Evolutionary conservation across 768 basidiomycete species (phyloP).

Genomic region (Mycena polygramma): DNA sequence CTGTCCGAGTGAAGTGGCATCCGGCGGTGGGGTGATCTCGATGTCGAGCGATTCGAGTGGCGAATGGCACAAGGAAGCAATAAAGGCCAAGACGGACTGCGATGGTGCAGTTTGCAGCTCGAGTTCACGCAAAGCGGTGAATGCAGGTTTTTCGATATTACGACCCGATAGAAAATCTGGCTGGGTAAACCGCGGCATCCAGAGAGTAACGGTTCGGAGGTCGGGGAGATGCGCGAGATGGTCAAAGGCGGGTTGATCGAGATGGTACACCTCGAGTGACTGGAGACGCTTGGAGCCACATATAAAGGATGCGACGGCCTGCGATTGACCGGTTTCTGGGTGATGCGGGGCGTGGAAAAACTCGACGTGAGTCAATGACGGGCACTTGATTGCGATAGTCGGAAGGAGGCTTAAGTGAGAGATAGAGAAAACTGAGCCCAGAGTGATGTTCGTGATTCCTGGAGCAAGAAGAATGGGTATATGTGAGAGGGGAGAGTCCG

Average conservation of each 20-base stretch:
- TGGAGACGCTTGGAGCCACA: too few relatives aligned
- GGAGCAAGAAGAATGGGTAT: neutral
- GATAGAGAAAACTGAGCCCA: neutral
- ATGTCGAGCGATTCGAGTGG: too few relatives aligned
- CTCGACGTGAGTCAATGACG: neutral
- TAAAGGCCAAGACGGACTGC: neutral
- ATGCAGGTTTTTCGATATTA: neutral
- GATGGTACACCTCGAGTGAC: too few relatives aligned
- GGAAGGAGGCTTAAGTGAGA: neutral
- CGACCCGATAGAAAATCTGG: neutral
- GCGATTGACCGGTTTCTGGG: too few relatives aligned
- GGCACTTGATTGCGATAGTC: slow-evolving; percentile 2
- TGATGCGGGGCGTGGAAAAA: too few relatives aligned
- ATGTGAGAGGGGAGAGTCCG: neutral
- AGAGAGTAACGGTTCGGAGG: too few relatives aligned
- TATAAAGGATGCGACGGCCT: too few relatives aligned
- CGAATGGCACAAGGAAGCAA: neutral
- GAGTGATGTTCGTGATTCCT: neutral
- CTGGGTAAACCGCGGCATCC: too few relatives aligned
- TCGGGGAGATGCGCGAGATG: too few relatives aligned
- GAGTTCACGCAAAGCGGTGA: neutral
- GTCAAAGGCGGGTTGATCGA: too few relatives aligned
- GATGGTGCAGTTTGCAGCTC: neutral
- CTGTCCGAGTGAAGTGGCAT: too few relatives aligned
- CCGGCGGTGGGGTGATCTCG: too few relatives aligned